phyloP scores from a whole-genome alignment of 2,329 filamentous ascomycete genomes.

The Neophaeococcomyces mojaviensis region DNA sequence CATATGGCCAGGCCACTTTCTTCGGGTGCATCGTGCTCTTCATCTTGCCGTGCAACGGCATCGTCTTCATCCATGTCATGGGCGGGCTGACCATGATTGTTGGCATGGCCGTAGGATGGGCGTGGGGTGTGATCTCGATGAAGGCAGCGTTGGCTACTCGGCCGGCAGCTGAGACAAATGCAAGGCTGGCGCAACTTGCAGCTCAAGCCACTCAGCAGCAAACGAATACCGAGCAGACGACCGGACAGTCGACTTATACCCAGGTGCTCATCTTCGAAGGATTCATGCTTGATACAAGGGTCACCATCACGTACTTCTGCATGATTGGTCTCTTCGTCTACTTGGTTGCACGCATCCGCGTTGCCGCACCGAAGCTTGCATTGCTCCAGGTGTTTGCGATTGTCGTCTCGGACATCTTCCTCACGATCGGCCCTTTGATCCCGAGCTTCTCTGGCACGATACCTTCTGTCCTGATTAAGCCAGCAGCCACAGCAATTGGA shows the following conservation, averaged over 20 bases:
- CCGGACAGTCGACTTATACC: conserved; percentile 28
- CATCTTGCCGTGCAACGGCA: conserved; percentile 40
- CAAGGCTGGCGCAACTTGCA: conserved; percentile 29
- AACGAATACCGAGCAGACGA: conserved; percentile 11
- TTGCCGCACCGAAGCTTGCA: conserved; percentile 39
- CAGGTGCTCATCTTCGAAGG: conserved; percentile 37
- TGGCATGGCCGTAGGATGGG: conserved; percentile 44
- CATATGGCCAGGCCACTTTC: conserved; percentile 40
- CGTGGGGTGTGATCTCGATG: conserved; percentile 44
- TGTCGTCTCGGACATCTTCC: conserved; percentile 41
- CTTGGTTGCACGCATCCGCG: conserved; percentile 35
- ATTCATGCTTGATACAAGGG: conserved; percentile 42
- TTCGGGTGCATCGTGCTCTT: conserved; percentile 37
- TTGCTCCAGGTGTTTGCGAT: conserved; percentile 42
- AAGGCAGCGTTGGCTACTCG: conserved; percentile 41
- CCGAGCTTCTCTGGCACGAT: conserved; percentile 36
- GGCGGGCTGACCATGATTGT: conserved; percentile 37
- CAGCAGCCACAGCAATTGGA: conserved; percentile 40
- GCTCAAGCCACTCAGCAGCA: conserved; percentile 26
- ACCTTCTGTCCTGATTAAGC: conserved; percentile 36
- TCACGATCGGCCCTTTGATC: conserved; percentile 38
- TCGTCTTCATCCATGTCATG: conserved; percentile 41
- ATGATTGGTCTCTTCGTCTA: conserved; percentile 42
- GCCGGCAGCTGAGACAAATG: conserved; percentile 33
- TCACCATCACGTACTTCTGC: conserved; percentile 32